Percentiles rank a stretch among this genome's conserved stretches.
Conservation (phyloP, 2,329 filamentous ascomycete genomes). For the Leptographium flavum region DNA sequence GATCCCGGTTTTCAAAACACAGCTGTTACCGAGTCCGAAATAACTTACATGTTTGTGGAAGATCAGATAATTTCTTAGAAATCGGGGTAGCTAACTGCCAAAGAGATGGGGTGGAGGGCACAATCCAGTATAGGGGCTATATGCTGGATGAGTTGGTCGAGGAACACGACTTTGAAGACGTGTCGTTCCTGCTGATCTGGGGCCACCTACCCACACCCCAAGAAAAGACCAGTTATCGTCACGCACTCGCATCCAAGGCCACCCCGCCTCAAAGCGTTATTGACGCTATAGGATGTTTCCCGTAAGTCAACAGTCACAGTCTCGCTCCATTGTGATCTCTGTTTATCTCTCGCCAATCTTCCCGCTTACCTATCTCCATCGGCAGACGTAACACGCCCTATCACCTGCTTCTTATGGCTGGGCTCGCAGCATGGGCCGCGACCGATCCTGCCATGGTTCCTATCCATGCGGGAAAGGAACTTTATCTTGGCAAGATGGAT, state of each 20-base stretch:
- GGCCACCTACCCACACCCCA: conserved; percentile 30
- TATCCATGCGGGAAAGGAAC: background rate
- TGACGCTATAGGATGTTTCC: background rate
- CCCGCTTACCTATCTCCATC: background rate
- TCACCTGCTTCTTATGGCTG: conserved; percentile 2
- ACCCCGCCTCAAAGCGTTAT: background rate
- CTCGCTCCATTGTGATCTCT: background rate
- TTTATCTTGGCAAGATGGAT: background rate
- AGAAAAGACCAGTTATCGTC: conserved; percentile 27
- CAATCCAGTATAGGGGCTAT: conserved; percentile 36
- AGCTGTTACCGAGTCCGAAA: conserved; percentile 31
- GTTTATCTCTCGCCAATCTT: background rate
- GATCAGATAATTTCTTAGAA: background rate
- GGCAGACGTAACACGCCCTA: background rate
- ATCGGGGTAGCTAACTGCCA: background rate
- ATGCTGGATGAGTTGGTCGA: conserved; percentile 35
- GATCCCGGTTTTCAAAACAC: conserved; percentile 41
- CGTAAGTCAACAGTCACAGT: background rate
- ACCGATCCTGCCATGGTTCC: background rate
- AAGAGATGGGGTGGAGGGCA: conserved; percentile 32
- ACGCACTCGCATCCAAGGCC: conserved; percentile 20
- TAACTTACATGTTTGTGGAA: conserved; percentile 32
- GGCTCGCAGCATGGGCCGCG: conserved; percentile 28
- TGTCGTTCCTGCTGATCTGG: conserved; percentile 35
- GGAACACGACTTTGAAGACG: conserved; percentile 34